Evolutionary conservation across 257 asterid species (phyloP), one percentile per base, ranked within the genome.

Genomic region (Prunella vulgaris): DNA sequence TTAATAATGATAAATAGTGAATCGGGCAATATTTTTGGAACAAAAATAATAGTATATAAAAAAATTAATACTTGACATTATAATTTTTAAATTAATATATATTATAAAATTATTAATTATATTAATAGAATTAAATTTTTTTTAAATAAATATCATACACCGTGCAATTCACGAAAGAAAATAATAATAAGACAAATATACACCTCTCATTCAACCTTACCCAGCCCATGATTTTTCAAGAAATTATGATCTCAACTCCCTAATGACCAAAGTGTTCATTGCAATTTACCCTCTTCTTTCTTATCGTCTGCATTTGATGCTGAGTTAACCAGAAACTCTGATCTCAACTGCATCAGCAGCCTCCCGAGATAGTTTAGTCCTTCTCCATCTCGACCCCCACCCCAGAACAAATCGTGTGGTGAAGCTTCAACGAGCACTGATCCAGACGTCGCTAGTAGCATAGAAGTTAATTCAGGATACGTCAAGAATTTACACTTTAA

Each of bases 341-440:
- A 88, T 61, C 99, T 84, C 83, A 93, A 79, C 83, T 70, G 85
- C 99, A 90, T 93, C 66, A 93, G 77, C 77, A 90, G 83, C 84
- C 97, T 83, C 64, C 97, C 99, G 0, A 93, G 99, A 82, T 93
- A 90, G 80, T 93, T 93, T 27, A 93, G 86, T 30, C 99, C 99
- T 81, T 93, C 99, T 8, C 97, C 96, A n/a, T 93, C 97, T 56
- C 99, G 86, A 10, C 99, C 97, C 27, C 99, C 99, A 21, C 99
- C 99, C 97, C 99, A 93, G 73, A 93, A 93, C 70, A 87, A 85
- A 74, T 93, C 97, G 72, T 93, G 97, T 0, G 99, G 99, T 9
- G 99, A 90, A 28, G 94, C 92, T 77, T 93, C 99, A 46, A 93
- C 97, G 0, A 93, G 90, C 66, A 90, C 96, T 17, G 90, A 88